These are phyloP conservation scores for Dactylellina sp. DNA, from an alignment of 2,329 filamentous ascomycete genomes.

Conservation along the genomic window DNA sequence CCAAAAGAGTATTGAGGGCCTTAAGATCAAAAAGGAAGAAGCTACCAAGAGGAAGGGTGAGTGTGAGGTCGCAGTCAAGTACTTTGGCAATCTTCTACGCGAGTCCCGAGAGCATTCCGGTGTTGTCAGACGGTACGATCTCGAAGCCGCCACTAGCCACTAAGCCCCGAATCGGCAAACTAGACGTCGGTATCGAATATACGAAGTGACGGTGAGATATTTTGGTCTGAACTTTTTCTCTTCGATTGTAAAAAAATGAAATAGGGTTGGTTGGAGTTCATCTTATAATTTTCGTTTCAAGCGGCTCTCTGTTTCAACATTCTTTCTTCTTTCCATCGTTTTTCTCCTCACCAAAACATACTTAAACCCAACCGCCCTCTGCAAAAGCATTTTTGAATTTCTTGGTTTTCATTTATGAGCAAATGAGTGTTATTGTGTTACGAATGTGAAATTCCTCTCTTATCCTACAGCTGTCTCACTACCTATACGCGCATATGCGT, in stretches of 20 bases:
- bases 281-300: conserved; percentile 39
- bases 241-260: conserved; percentile 46
- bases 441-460: conserved; percentile 18
- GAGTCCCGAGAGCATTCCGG: conserved; percentile 68
- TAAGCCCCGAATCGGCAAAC: not conserved
- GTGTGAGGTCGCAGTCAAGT: conserved; percentile 87
- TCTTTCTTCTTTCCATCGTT: not conserved
- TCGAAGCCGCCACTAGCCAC: conserved; percentile 63
- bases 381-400: conserved; percentile 35
- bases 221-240: conserved; percentile 8
- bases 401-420: conserved; percentile 21
- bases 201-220: conserved; percentile 30
- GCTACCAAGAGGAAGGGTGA: conserved; percentile 83
- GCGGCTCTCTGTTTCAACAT: conserved; percentile 33
- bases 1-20: conserved; percentile 85
- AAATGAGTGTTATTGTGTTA: conserved; percentile 35
- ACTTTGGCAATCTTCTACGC: conserved; percentile 86
- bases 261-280: conserved; percentile 48
- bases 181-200: not conserved
- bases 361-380: conserved; percentile 29
- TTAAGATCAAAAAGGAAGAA: conserved; percentile 81
- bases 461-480: conserved; percentile 17
- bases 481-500: conserved; percentile 1
- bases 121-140: conserved; percentile 68
- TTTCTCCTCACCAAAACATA: conserved; percentile 10